Evolutionary conservation across 768 basidiomycete genomes (phyloP).

Genomic region (Leccinum subtestaceum): DNA sequence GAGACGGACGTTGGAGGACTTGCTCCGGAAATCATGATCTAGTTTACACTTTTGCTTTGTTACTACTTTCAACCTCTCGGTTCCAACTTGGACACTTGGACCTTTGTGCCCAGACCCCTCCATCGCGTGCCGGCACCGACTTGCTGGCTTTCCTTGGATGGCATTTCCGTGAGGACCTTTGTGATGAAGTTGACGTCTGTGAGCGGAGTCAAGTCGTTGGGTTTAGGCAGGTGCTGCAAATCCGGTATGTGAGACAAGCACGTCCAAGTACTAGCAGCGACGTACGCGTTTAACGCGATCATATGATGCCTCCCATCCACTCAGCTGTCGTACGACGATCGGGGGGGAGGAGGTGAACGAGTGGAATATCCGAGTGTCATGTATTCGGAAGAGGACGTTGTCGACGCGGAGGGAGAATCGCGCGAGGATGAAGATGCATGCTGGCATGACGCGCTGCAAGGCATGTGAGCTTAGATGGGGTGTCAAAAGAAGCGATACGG

Average conservation of each 20-base stretch:
- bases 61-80: constrained; percentile 7
- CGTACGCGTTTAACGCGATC: constrained; percentile 73
- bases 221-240: constrained; percentile 61
- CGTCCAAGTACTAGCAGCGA: background rate
- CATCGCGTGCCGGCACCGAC: constrained; percentile 76
- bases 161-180: constrained; percentile 63
- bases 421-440: constrained; percentile 85
- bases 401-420: constrained; percentile 95
- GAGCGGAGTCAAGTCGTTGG: constrained; percentile 82
- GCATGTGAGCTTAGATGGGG: background rate
- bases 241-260: background rate
- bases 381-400: constrained; percentile 85
- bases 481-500: constrained; percentile 30
- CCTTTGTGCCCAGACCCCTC: constrained; percentile 71
- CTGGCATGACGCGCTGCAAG: constrained; percentile 91
- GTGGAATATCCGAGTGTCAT: constrained; percentile 89
- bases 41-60: background rate
- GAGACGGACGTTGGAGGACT: constrained; percentile 46
- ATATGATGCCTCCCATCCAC: constrained; percentile 91
- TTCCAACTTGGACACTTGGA: constrained; percentile 46
- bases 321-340: constrained; percentile 71
- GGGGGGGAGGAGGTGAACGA: constrained; percentile 64
- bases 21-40: constrained; percentile 32
- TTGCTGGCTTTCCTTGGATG: constrained; percentile 52
- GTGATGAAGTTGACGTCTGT: constrained; percentile 85